Evolutionary conservation across 148 eudicot species (phyloP).

Genomic region (Tetragonia tetragonoides): DNA sequence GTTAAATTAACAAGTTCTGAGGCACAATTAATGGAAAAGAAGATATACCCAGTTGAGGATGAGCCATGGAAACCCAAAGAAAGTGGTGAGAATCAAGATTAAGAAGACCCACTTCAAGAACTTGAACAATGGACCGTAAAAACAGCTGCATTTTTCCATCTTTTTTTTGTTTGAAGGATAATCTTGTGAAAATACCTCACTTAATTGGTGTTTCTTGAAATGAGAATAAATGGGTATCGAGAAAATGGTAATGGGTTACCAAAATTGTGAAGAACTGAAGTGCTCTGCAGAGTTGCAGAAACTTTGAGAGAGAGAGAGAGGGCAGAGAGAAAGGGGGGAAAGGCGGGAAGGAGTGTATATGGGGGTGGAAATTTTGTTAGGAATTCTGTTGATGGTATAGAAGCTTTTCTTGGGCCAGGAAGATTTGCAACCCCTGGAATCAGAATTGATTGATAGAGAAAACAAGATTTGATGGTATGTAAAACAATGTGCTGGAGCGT

Average conservation of each 20-base stretch:
- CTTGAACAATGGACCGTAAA: background rate
- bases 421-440: too few species aligned
- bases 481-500: too few species aligned
- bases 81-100: slow-evolving; percentile 7
- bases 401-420: too few species aligned
- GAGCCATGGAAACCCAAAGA: slow-evolving; percentile 12
- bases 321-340: background rate
- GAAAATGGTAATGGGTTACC: background rate
- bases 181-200: background rate
- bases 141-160: slow-evolving; percentile 14
- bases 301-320: slow-evolving; percentile 12
- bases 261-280: slow-evolving; percentile 1
- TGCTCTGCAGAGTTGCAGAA: background rate
- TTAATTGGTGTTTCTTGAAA: background rate
- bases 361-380: slow-evolving; percentile 16
- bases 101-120: background rate
- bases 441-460: too few species aligned
- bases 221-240: background rate
- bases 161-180: background rate
- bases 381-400: background rate
- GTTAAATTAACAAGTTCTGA: background rate
- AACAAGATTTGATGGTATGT: too few species aligned
- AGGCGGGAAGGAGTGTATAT: background rate
- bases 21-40: background rate
- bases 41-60: slow-evolving; percentile 21